Evolutionary conservation across 495 filamentous ascomycete species (phyloP).

Genomic region (Baudoinia panamericana): DNA sequence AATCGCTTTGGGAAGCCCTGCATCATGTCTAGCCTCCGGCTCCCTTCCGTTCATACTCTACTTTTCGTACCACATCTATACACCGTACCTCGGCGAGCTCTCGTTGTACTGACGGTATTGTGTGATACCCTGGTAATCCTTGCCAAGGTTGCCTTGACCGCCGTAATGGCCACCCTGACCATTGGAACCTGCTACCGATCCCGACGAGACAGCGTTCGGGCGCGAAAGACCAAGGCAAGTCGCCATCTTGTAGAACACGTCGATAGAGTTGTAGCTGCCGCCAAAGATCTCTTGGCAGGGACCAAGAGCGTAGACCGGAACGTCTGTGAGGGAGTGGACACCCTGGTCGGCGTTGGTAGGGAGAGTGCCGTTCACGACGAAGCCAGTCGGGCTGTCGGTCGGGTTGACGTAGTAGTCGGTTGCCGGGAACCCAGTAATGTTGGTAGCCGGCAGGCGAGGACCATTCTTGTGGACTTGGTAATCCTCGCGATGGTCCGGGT

Average conservation of each 20-base stretch:
- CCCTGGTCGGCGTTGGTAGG: constrained; percentile 42
- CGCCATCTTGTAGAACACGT: constrained; percentile 62
- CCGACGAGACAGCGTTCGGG: neutral
- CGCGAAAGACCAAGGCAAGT: constrained; percentile 48
- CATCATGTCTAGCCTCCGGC: too few relatives aligned
- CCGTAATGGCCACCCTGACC: constrained; percentile 4
- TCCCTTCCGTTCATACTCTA: too few relatives aligned
- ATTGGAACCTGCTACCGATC: neutral
- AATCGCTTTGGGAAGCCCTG: too few relatives aligned
- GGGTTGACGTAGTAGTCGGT: constrained; percentile 46
- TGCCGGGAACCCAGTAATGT: constrained; percentile 25
- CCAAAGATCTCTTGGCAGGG: constrained; percentile 60
- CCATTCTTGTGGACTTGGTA: constrained; percentile 39
- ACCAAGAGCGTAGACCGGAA: constrained; percentile 58
- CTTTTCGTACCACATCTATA: too few relatives aligned
- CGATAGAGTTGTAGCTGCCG: constrained; percentile 53
- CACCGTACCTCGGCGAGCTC: neutral
- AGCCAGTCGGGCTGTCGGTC: constrained; percentile 48
- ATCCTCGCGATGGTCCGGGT: constrained; percentile 55
- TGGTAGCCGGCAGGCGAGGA: constrained; percentile 39
- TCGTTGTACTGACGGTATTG: constrained; percentile 1
- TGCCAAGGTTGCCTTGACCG: neutral
- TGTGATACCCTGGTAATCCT: neutral
- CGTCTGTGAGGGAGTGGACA: constrained; percentile 62
- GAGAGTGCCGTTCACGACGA: constrained; percentile 56